These are phyloP conservation scores for Cardamine chenopodiifolia DNA, from an alignment of 345 rosid species.

Conservation along the genomic window DNA sequence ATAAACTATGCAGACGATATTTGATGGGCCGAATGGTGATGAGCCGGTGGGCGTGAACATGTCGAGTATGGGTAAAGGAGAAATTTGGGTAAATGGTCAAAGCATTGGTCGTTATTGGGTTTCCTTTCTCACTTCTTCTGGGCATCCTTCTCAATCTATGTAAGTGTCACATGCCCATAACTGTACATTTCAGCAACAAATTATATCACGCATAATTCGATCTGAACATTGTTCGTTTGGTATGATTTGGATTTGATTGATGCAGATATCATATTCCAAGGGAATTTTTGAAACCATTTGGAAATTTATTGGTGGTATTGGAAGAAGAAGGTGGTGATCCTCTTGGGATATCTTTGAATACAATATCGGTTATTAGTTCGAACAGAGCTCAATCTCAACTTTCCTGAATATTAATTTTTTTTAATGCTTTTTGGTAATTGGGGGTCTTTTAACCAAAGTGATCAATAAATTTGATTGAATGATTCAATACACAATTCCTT, in stretches of 20 bases:
- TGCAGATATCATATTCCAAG: slow-evolving; percentile 82
- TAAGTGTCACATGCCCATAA: slow-evolving; percentile 37
- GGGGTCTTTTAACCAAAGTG: neutral
- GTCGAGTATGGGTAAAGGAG: slow-evolving; percentile 83
- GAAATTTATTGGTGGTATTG: slow-evolving; percentile 57
- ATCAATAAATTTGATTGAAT: neutral
- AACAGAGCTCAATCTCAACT: slow-evolving; percentile 26
- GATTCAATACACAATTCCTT: neutral
- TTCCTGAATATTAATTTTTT: slow-evolving; percentile 22
- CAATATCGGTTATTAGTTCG: slow-evolving; percentile 41
- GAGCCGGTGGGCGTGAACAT: slow-evolving; percentile 65
- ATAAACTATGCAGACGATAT: slow-evolving; percentile 46
- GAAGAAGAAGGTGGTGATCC: slow-evolving; percentile 83
- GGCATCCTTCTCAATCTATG: slow-evolving; percentile 70
- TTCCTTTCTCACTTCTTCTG: slow-evolving; percentile 61
- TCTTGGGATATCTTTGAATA: slow-evolving; percentile 52
- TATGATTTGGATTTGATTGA: slow-evolving; percentile 14
- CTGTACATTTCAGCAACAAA: neutral
- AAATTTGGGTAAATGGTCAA: slow-evolving; percentile 79
- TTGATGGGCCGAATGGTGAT: slow-evolving; percentile 60
- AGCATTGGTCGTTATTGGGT: slow-evolving; percentile 92
- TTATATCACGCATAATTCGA: no score
- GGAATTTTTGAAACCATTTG: slow-evolving; percentile 56
- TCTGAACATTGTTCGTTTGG: neutral
- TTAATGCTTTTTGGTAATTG: neutral